A percentile compares a stretch with the other conserved stretches of the same genome.
Conservation (phyloP, 73 alveolate species). For the Tetrahymena malaccensis region DNA sequence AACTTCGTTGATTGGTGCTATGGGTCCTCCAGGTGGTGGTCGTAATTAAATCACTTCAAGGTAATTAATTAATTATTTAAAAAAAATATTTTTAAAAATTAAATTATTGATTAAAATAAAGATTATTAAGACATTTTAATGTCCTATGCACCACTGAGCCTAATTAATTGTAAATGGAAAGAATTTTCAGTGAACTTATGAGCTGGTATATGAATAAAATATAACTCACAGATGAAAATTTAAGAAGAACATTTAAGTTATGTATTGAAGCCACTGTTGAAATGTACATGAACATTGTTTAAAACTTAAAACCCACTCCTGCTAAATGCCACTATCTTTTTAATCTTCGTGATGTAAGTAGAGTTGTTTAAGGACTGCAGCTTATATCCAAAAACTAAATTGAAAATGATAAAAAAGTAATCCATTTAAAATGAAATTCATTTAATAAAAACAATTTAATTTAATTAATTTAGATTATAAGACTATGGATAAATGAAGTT, state of each 20-base stretch:
- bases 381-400: conserved; percentile 35
- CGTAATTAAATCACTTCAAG: conserved; percentile 48
- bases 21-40: conserved; percentile 83
- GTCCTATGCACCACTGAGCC: conserved; percentile 43
- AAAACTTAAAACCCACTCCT: conserved; percentile 90
- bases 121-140: conserved; percentile 65
- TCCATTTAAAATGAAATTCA: background rate
- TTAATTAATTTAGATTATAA: conserved; percentile 49
- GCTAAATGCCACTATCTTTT: conserved; percentile 72
- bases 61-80: too few relatives aligned
- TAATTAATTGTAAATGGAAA: conserved; percentile 20
- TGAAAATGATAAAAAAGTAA: background rate
- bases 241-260: conserved; percentile 40
- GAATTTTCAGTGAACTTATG: conserved; percentile 48
- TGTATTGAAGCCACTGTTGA: conserved; percentile 68
- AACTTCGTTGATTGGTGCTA: conserved; percentile 48
- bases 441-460: background rate
- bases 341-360: conserved; percentile 80
- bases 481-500: conserved; percentile 92
- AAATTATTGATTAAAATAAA: background rate
- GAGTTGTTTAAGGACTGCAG: conserved; percentile 86
- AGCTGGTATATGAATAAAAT: conserved; percentile 69
- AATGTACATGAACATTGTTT: conserved; percentile 68
- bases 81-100: too few relatives aligned
- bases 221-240: background rate